phyloP scores from a whole-genome alignment of 2,329 filamentous ascomycete species.

The Diaporthe velutina region DNA sequence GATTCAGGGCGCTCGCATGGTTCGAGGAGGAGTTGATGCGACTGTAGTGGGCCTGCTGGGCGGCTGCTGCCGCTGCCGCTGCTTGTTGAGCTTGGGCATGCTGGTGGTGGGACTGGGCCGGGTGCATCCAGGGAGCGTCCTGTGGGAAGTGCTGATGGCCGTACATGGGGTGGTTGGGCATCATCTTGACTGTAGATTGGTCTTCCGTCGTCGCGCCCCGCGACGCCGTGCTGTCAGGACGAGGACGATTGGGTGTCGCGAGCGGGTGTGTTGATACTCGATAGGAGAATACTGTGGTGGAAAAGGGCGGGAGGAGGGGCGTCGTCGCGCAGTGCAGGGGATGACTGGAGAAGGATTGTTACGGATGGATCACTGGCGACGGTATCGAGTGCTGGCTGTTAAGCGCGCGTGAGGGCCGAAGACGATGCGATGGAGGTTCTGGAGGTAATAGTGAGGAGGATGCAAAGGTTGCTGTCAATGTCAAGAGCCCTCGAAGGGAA shows the following conservation, averaged over 20 bases:
- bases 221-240: slow-evolving; percentile 32
- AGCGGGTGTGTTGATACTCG: slow-evolving; percentile 7
- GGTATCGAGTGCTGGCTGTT: not conserved
- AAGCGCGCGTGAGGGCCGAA: not conserved
- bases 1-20: slow-evolving; percentile 59
- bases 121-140: slow-evolving; percentile 76
- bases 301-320: slow-evolving; percentile 22
- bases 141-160: slow-evolving; percentile 77
- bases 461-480: slow-evolving; percentile 19
- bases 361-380: not conserved
- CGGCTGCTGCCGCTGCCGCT: slow-evolving; percentile 65
- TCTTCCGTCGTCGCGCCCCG: slow-evolving; percentile 33
- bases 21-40: slow-evolving; percentile 78
- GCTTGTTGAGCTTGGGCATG: slow-evolving; percentile 60
- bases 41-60: slow-evolving; percentile 76
- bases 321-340: not conserved
- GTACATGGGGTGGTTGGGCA: slow-evolving; percentile 74
- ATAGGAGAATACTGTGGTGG: not conserved
- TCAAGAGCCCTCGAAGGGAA: not conserved
- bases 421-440: not conserved
- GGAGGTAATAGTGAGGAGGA: not conserved
- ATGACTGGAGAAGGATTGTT: not conserved
- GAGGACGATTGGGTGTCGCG: not conserved
- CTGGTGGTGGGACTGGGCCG: slow-evolving; percentile 70
- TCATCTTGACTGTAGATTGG: slow-evolving; percentile 60